phyloP scores from a whole-genome alignment of 495 filamentous ascomycete genomes.

The Usnea hakonensis region DNA sequence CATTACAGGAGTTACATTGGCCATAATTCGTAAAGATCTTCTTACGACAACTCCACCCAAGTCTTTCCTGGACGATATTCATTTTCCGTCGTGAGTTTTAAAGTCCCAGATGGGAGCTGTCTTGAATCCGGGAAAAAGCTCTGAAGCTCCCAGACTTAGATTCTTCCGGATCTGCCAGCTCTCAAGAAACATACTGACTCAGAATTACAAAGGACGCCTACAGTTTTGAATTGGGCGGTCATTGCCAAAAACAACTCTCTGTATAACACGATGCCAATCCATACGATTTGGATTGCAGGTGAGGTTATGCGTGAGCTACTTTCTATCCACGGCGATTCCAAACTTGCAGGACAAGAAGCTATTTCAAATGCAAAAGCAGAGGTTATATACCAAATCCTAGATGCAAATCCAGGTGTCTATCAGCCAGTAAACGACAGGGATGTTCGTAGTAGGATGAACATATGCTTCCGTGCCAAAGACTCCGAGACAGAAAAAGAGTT shows the following conservation, averaged over 20 bases:
- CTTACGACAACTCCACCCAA: conserved; percentile 57
- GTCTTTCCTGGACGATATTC: too few species aligned
- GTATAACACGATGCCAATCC: conserved; percentile 93
- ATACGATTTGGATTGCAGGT: conserved; percentile 80
- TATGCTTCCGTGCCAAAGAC: conserved; percentile 74
- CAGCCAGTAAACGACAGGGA: conserved; percentile 63
- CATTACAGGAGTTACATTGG: conserved; percentile 74
- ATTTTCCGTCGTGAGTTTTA: too few species aligned
- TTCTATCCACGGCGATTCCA: conserved; percentile 47
- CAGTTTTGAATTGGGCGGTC: conserved; percentile 71
- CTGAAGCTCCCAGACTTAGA: too few species aligned
- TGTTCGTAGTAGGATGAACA: conserved; percentile 80
- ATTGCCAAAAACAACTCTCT: conserved; percentile 82
- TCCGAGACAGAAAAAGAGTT: conserved; percentile 67
- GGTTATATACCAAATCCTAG: conserved; percentile 65
- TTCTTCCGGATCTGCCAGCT: too few species aligned
- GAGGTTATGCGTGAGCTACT: conserved; percentile 70
- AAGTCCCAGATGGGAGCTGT: too few species aligned
- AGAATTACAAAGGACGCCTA: too few species aligned
- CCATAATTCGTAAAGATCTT: conserved; percentile 69
- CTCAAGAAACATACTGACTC: too few species aligned
- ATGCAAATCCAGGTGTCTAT: conserved; percentile 62
- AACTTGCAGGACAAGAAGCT: conserved; percentile 63
- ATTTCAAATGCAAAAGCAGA: conserved; percentile 63
- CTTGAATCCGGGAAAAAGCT: too few species aligned